phyloP scores from a whole-genome alignment of 495 filamentous ascomycete genomes.

The Opeltia flavorubescens region DNA sequence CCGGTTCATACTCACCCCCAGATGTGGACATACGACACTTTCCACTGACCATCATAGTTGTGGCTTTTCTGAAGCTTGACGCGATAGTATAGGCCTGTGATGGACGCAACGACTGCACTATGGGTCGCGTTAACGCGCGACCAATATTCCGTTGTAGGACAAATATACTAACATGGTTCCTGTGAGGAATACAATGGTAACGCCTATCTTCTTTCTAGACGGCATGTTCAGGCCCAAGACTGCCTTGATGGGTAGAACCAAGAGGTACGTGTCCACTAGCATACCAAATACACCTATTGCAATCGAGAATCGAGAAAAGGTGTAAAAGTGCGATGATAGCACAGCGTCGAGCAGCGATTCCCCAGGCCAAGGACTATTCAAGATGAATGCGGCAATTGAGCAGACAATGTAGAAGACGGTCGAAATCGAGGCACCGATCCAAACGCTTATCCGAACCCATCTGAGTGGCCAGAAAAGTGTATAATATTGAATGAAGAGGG shows the following conservation, averaged over 20 bases:
- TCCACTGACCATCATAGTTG: not conserved
- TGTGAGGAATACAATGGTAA: not conserved
- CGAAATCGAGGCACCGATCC: slow-evolving; percentile 5
- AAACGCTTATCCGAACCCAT: slow-evolving; percentile 10
- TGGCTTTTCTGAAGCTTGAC: not conserved
- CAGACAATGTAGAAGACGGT: slow-evolving; percentile 6
- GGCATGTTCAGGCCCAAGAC: not conserved
- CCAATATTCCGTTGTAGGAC: no score
- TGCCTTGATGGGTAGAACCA: not conserved
- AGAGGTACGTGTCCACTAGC: not conserved
- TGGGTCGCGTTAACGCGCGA: no score
- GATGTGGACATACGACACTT: not conserved
- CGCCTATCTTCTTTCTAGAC: not conserved
- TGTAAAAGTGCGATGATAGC: not conserved
- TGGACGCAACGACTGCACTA: not conserved
- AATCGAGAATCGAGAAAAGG: not conserved
- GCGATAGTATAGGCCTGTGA: not conserved
- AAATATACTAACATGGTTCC: not conserved
- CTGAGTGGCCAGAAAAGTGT: slow-evolving; percentile 6
- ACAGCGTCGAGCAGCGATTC: slow-evolving; percentile 1
- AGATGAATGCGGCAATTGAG: slow-evolving; percentile 6
- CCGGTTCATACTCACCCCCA: not conserved
- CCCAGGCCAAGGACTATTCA: slow-evolving; percentile 11
- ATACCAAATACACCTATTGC: not conserved
- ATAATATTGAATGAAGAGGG: slow-evolving; percentile 10